These are phyloP conservation scores for Tuber borchii DNA, from an alignment of 495 filamentous ascomycete species.

Conservation along the genomic window DNA sequence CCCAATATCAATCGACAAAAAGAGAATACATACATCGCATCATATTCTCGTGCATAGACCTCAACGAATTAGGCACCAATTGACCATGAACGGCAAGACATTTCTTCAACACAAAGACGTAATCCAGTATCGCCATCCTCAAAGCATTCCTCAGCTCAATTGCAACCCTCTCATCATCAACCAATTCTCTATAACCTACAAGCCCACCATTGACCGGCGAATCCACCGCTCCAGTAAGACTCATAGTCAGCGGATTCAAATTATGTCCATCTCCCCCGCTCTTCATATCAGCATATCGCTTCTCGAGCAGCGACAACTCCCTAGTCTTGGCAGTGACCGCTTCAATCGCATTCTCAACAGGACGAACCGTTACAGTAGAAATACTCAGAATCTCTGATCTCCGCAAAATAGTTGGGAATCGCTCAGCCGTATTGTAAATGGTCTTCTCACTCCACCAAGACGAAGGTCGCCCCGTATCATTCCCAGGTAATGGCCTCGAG, in stretches of 20 bases:
- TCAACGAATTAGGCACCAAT: conserved; percentile 29
- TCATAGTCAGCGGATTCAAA: conserved; percentile 55
- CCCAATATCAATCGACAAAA: not conserved
- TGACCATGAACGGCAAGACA: conserved; percentile 56
- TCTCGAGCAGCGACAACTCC: conserved; percentile 70
- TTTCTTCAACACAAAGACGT: conserved; percentile 78
- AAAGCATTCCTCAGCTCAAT: conserved; percentile 70
- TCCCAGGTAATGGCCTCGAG: conserved; percentile 27
- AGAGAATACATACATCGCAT: conserved; percentile 19
- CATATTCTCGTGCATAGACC: conserved; percentile 35
- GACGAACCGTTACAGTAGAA: conserved; percentile 60
- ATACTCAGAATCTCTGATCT: conserved; percentile 73
- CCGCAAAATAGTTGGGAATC: conserved; percentile 86
- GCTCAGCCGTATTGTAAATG: conserved; percentile 72
- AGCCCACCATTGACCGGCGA: conserved; percentile 36
- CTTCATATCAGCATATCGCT: conserved; percentile 67
- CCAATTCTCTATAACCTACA: conserved; percentile 38
- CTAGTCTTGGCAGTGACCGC: conserved; percentile 84
- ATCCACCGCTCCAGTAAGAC: conserved; percentile 44
- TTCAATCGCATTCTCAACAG: conserved; percentile 82
- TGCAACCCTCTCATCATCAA: conserved; percentile 49
- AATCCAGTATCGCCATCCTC: conserved; percentile 77
- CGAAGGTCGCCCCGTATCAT: conserved; percentile 14
- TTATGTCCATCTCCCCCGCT: conserved; percentile 63
- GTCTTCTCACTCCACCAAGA: conserved; percentile 79